Evolutionary conservation across 441 rosid species (phyloP).

Genomic region (Eugenia klotzschiana): DNA sequence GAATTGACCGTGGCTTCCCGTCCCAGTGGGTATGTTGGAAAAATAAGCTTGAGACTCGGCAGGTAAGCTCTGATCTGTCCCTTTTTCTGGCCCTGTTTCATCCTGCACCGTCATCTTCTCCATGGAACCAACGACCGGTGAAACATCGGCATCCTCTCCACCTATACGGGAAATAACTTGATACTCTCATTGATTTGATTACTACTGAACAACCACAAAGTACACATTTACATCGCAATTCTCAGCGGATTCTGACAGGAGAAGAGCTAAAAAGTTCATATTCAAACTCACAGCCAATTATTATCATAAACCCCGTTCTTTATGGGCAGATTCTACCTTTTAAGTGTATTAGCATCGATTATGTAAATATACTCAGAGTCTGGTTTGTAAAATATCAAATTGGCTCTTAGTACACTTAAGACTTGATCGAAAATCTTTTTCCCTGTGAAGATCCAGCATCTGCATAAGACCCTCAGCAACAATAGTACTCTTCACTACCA

Average conservation of each 20-base stretch:
- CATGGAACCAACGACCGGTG: slow-evolving; percentile 20
- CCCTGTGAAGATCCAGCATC: not conserved
- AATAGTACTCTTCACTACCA: not conserved
- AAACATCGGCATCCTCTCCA: slow-evolving; percentile 23
- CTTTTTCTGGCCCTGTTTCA: slow-evolving; percentile 4
- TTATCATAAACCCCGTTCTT: not conserved
- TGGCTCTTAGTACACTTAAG: not conserved
- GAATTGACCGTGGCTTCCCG: slow-evolving; percentile 38
- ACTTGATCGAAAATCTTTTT: too few species aligned
- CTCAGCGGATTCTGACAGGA: not conserved
- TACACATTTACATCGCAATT: not conserved
- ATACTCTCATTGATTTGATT: not conserved
- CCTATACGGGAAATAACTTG: slow-evolving; percentile 4
- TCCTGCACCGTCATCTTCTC: slow-evolving; percentile 25
- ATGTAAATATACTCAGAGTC: too few species aligned
- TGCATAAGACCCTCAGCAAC: not conserved
- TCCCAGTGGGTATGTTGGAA: slow-evolving; percentile 2
- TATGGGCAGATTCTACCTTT: not conserved
- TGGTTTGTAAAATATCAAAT: not conserved
- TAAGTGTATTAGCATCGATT: not conserved
- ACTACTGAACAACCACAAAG: not conserved
- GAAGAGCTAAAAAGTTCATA: not conserved
- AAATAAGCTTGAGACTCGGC: not conserved
- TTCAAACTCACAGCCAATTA: not conserved
- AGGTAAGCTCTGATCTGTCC: not conserved